Conservation (phyloP, 768 basidiomycete species). For the Termitomyces sp. region DNA sequence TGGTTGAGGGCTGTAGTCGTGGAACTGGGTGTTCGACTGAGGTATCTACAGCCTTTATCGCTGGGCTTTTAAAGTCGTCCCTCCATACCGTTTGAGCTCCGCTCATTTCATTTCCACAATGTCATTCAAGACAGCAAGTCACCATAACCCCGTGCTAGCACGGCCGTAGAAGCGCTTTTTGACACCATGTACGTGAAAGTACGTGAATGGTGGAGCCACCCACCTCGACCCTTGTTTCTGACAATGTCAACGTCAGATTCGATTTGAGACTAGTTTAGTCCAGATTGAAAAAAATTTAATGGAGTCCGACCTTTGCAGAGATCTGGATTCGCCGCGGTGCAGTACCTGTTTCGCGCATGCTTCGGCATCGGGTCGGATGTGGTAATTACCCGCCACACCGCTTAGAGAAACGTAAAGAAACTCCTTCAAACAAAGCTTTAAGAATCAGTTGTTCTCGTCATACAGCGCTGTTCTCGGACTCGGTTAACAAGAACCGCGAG, state of each 20-base stretch:
- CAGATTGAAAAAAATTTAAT: neutral
- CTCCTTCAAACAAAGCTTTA: no score
- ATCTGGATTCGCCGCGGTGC: neutral
- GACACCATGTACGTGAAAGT: neutral
- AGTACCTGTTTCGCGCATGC: neutral
- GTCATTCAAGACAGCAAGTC: neutral
- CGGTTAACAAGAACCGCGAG: neutral
- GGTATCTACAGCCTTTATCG: neutral
- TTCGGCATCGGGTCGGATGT: neutral
- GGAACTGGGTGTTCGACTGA: conserved; percentile 1
- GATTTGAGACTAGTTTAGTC: neutral
- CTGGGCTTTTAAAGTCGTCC: neutral
- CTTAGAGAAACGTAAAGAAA: neutral
- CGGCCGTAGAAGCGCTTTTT: neutral
- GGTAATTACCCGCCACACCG: conserved; percentile 1
- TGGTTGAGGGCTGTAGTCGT: neutral
- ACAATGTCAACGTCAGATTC: neutral
- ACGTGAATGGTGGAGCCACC: neutral
- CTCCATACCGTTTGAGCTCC: neutral
- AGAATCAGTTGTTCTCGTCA: neutral
- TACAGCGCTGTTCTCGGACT: neutral
- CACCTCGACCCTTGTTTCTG: neutral
- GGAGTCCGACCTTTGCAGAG: neutral
- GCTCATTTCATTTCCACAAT: neutral
- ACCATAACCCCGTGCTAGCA: neutral